Conservation (phyloP, 306 rosid species). For the Citrullus colocynthis region DNA sequence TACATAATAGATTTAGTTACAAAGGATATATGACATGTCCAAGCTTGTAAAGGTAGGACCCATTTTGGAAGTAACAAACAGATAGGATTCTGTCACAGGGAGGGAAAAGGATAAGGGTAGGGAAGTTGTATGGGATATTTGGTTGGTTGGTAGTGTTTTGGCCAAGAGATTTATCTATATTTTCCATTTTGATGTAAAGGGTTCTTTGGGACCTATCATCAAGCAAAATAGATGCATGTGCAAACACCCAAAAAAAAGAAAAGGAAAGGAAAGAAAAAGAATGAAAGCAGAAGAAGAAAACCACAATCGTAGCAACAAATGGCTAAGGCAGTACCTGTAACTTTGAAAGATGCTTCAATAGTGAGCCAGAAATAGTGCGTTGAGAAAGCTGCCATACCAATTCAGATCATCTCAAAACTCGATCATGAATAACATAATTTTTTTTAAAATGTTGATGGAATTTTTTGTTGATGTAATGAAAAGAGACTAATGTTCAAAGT, state of each 20-base stretch:
- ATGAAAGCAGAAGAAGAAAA: background rate
- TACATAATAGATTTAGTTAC: background rate
- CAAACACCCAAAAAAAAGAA: background rate
- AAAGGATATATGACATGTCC: background rate
- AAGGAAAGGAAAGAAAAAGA: no score
- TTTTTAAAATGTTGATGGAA: background rate
- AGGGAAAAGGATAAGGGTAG: background rate
- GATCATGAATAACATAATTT: background rate
- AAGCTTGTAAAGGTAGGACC: background rate
- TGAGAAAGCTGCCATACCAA: slow-evolving; percentile 74
- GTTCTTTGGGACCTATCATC: background rate
- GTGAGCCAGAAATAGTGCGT: slow-evolving; percentile 83
- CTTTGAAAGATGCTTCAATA: slow-evolving; percentile 92
- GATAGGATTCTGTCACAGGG: background rate
- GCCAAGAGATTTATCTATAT: background rate
- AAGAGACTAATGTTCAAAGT: no score
- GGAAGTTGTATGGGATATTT: background rate
- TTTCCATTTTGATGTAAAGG: background rate
- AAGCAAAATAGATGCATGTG: background rate
- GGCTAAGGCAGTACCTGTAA: slow-evolving; percentile 53
- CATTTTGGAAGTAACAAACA: background rate
- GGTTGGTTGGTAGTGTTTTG: background rate
- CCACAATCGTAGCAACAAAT: background rate
- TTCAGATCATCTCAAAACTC: background rate
- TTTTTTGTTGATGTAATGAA: background rate